phyloP scores from a whole-genome alignment of 805 yeast species.

The Hanseniaspora vineae region DNA sequence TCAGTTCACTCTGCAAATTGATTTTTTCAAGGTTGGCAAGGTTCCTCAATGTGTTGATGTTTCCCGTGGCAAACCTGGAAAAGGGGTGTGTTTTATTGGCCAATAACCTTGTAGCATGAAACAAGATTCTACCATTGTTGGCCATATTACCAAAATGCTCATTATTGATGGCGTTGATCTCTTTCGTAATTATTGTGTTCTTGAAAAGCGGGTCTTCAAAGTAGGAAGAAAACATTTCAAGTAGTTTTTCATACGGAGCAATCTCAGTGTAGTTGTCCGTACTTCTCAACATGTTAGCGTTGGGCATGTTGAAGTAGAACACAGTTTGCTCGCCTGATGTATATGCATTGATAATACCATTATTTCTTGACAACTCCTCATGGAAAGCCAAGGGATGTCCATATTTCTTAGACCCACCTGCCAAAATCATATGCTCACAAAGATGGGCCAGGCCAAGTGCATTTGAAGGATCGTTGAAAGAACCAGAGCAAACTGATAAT shows the following conservation, averaged over 20 bases:
- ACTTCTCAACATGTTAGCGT: constrained; percentile 13
- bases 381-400: constrained; percentile 37
- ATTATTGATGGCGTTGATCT: constrained; percentile 48
- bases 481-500: constrained; percentile 66
- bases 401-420: constrained; percentile 40
- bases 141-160: constrained; percentile 49
- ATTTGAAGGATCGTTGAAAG: constrained; percentile 60
- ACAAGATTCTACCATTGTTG: constrained; percentile 32
- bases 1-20: constrained; percentile 26
- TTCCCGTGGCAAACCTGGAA: constrained; percentile 55
- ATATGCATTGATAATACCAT: constrained; percentile 54
- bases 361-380: constrained; percentile 29
- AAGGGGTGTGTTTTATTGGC: constrained; percentile 40
- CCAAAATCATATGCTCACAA: constrained; percentile 61
- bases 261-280: constrained; percentile 4
- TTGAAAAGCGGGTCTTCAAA: constrained; percentile 41
- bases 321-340: constrained; percentile 59
- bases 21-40: constrained; percentile 22
- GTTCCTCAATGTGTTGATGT: constrained; percentile 33
- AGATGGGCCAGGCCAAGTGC: constrained; percentile 80
- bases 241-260: constrained; percentile 29
- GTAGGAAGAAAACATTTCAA: constrained; percentile 38
- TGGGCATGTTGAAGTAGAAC: constrained; percentile 51
- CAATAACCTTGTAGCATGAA: constrained; percentile 45
- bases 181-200: constrained; percentile 30